Base-by-base conservation (phyloP, 2,329 filamentous ascomycete genomes). In the Diaporthe caulivora region DNA sequence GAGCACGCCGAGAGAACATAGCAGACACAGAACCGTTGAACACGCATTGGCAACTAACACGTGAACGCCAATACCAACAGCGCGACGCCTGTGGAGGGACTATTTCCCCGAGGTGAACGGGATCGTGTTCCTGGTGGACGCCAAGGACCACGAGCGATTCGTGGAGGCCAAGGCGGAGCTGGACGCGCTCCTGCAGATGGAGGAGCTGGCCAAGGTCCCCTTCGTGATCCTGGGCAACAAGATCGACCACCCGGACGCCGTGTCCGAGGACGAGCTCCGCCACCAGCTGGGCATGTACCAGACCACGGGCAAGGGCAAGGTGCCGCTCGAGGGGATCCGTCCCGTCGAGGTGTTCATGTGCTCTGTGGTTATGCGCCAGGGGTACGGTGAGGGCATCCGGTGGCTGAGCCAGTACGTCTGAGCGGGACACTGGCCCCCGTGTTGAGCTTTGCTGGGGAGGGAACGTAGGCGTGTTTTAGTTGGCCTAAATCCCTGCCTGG, bases 281-380 rank as follows among this genome's bases (percentile, higher is more conserved):
- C 93, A 96, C 83, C 93, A 95, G 83, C 89, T 99, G 74, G 97
- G 97, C 76, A 86, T 99, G 80, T 98, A 97, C 86, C 96, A 98
- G 86, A 98, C 95, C 72, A 98, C 95, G 75, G 95, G 95, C 80
- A 98, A 98, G 90, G 95, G 95, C 85, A 97, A 97, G 89, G 92
- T 97, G 76, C 94, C 93, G 76, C 88, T 83, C 78, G 95, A 98
- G 87, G 95, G 95, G 44, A 97, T 98, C 84, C 90, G 95, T 79
- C 95, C 95, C 31, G 96, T 99, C 81, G 97, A 99, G 89, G 91
- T 98, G 76, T 98, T 98, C 86, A 97, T 99, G 97, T 98, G 95
- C 90, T 97, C 94, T 80, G 95, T 98, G 78, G 96, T 98, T 76
- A 98, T 98, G 95, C 91, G 96, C 84, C 96, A 98, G 88, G 97